phyloP scores from a whole-genome alignment of 2,329 filamentous ascomycete genomes.

The Xylariomycetidae sp. region DNA sequence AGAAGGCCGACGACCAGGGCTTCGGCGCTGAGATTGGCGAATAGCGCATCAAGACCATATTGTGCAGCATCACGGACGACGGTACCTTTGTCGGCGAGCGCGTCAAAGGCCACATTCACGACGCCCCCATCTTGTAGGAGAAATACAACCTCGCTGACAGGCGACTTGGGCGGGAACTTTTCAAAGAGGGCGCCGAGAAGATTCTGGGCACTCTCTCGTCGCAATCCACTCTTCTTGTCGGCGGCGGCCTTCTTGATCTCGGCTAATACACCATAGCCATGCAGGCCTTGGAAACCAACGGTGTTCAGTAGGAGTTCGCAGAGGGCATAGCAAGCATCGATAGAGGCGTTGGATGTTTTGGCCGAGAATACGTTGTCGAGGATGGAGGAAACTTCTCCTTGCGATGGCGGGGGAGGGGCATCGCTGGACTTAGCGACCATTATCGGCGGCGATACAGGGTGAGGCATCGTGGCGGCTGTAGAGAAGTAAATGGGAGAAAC shows the following conservation, averaged over 20 bases:
- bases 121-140: conserved; percentile 75
- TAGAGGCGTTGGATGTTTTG: conserved; percentile 62
- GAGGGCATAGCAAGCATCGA: conserved; percentile 60
- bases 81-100: conserved; percentile 81
- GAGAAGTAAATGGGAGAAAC: no score
- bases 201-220: conserved; percentile 90
- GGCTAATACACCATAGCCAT: conserved; percentile 48
- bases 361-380: conserved; percentile 66
- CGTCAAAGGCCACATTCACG: conserved; percentile 71
- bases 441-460: conserved; percentile 43
- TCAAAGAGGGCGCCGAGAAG: conserved; percentile 91
- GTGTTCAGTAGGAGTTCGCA: conserved; percentile 54
- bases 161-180: conserved; percentile 73
- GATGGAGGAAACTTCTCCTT: conserved; percentile 61
- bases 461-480: conserved; percentile 35
- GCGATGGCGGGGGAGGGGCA: conserved; percentile 53
- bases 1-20: conserved; percentile 78
- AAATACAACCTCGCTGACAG: conserved; percentile 74
- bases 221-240: conserved; percentile 89
- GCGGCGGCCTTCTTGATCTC: conserved; percentile 68
- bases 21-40: conserved; percentile 74
- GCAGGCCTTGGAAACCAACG: conserved; percentile 49
- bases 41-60: conserved; percentile 88
- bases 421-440: conserved; percentile 40
- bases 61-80: conserved; percentile 88